phyloP scores from a whole-genome alignment of 768 basidiomycete species.

The Coprinopsis marcescibilis region DNA sequence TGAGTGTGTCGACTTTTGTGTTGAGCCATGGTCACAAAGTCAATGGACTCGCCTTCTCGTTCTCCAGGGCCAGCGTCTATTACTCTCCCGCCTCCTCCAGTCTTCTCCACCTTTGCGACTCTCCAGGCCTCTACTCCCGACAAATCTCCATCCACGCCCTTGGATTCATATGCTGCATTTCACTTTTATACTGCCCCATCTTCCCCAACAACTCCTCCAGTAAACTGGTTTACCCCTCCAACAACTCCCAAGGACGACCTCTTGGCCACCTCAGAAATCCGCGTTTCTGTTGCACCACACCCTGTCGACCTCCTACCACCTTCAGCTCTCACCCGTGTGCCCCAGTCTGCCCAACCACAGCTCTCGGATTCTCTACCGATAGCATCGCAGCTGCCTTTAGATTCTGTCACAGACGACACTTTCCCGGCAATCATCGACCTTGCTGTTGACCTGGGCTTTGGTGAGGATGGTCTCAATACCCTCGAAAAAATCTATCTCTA shows the following conservation, averaged over 20 bases:
- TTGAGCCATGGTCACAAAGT: conserved; percentile 10
- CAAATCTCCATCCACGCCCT: conserved; percentile 23
- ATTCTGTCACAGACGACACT: conserved; percentile 26
- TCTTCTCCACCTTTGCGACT: conserved; percentile 28
- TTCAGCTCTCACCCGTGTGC: conserved; percentile 19
- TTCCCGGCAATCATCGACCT: conserved; percentile 31
- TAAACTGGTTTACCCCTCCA: conserved; percentile 30
- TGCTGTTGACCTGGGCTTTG: conserved; percentile 40
- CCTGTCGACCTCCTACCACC: conserved; percentile 19
- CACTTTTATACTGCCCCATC: conserved; percentile 46
- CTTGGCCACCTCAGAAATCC: conserved; percentile 11
- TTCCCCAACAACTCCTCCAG: conserved; percentile 22
- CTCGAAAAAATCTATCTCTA: conserved; percentile 93
- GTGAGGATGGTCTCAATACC: conserved; percentile 76
- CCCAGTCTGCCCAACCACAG: conserved; percentile 15
- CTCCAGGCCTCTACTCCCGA: conserved; percentile 30
- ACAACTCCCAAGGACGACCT: conserved; percentile 30
- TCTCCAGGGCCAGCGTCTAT: conserved; percentile 24
- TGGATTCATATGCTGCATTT: conserved; percentile 22
- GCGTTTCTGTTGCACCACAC: background rate
- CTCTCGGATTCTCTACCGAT: conserved; percentile 12
- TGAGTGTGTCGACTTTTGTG: no score
- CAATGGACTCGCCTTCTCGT: conserved; percentile 3
- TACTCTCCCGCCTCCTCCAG: conserved; percentile 27
- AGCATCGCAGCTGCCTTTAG: conserved; percentile 9